Evolutionary conservation across 257 asterid species (phyloP).

Genomic region (Ocimum tenuiflorum): DNA sequence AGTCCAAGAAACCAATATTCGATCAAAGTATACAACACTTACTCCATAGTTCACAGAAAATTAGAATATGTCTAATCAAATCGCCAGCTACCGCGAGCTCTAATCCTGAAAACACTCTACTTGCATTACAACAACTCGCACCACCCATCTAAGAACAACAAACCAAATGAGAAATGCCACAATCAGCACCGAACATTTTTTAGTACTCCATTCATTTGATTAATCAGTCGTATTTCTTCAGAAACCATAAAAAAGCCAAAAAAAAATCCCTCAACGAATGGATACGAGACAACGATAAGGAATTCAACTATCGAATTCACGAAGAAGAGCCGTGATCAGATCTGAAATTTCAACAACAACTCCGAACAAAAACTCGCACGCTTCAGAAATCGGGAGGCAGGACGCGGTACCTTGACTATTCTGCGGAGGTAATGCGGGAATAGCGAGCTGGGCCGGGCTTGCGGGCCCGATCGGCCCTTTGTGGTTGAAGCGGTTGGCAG

Average conservation of each 20-base stretch:
- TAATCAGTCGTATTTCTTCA: not conserved
- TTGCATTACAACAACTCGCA: not conserved
- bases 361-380: not conserved
- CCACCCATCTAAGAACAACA: not conserved
- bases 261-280: not conserved
- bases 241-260: not conserved
- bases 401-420: constrained; percentile 67
- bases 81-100: constrained; percentile 14
- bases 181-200: not conserved
- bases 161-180: constrained; percentile 10
- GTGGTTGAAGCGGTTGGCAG: constrained; percentile 71
- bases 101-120: not conserved
- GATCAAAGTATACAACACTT: not conserved
- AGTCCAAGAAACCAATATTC: not conserved
- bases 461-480: constrained; percentile 62
- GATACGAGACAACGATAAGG: constrained; percentile 6
- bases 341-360: constrained; percentile 18
- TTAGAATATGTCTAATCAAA: not conserved
- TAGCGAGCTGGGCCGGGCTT: constrained; percentile 56
- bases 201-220: not conserved
- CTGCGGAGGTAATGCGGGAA: constrained; percentile 87
- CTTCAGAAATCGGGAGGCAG: not conserved
- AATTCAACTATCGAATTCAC: not conserved
- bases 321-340: constrained; percentile 30
- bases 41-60: not conserved